phyloP scores from a whole-genome alignment of 2,329 filamentous ascomycete genomes.

The Tricladium varicosporioides region DNA sequence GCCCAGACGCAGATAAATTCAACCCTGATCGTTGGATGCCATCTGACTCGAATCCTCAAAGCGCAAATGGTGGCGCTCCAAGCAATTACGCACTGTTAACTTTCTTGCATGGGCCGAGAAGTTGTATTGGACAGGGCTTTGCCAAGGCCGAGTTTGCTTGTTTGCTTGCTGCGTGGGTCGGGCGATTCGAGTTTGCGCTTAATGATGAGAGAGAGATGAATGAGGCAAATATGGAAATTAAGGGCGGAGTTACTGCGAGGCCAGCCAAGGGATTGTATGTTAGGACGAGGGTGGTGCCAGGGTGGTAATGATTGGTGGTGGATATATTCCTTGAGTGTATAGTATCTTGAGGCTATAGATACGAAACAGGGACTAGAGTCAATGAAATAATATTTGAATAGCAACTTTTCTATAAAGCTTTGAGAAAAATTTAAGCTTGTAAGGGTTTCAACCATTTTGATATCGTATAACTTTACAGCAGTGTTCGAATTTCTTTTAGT shows the following conservation, averaged over 20 bases:
- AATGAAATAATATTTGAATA: no score
- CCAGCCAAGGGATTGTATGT: constrained; percentile 73
- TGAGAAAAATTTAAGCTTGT: no score
- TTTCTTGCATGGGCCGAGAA: constrained; percentile 82
- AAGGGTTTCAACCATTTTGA: no score
- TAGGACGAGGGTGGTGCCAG: constrained; percentile 62
- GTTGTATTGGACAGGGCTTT: constrained; percentile 81
- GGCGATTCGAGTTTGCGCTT: constrained; percentile 66
- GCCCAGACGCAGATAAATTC: constrained; percentile 70
- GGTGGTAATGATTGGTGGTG: constrained; percentile 49
- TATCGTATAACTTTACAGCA: no score
- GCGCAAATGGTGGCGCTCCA: constrained; percentile 57
- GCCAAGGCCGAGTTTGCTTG: constrained; percentile 83
- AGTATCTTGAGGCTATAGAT: no score
- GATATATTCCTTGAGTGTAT: no score
- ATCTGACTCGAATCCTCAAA: constrained; percentile 35
- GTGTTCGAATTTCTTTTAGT: no score
- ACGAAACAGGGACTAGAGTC: no score
- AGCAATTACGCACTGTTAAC: constrained; percentile 78
- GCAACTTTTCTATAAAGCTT: no score
- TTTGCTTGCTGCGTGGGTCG: constrained; percentile 73
- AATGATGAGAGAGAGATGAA: constrained; percentile 59
- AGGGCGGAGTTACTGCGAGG: constrained; percentile 67
- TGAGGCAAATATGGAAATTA: constrained; percentile 64
- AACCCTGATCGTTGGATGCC: constrained; percentile 74